Evolutionary conservation across 129 eudicot species (phyloP).

Genomic region (Apium graveolens): DNA sequence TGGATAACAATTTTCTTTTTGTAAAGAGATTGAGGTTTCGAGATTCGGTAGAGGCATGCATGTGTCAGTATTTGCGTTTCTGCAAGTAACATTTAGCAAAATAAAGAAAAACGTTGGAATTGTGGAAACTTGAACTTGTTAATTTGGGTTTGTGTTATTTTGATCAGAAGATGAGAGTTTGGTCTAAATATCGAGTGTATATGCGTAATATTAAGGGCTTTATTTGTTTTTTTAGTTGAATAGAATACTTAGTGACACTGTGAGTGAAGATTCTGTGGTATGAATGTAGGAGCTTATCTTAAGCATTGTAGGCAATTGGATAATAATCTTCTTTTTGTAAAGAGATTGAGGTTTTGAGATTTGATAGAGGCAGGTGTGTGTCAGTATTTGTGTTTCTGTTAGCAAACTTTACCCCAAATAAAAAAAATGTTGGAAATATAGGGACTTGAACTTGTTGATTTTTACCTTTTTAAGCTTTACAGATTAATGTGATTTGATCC

Average conservation of each 20-base stretch:
- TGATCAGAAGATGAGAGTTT: background rate
- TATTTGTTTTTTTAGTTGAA: no score
- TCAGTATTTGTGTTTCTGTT: background rate
- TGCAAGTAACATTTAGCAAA: no score
- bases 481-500: background rate
- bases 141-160: no score
- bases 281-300: no score
- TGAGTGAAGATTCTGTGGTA: no score
- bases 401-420: background rate
- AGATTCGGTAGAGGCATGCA: background rate
- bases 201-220: no score
- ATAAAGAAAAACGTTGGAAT: no score
- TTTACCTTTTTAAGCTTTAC: background rate
- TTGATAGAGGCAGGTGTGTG: background rate
- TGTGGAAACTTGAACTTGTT: no score
- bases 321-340: no score
- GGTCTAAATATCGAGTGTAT: no score
- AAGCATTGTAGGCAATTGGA: no score
- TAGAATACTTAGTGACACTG: no score
- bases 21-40: background rate
- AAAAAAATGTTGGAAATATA: background rate
- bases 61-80: background rate
- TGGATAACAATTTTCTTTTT: background rate
- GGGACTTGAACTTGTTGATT: background rate
- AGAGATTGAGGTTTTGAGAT: background rate